These are phyloP conservation scores for Spongospora subterranea DNA, from an alignment of 208 protist species.

Conservation along the genomic window DNA sequence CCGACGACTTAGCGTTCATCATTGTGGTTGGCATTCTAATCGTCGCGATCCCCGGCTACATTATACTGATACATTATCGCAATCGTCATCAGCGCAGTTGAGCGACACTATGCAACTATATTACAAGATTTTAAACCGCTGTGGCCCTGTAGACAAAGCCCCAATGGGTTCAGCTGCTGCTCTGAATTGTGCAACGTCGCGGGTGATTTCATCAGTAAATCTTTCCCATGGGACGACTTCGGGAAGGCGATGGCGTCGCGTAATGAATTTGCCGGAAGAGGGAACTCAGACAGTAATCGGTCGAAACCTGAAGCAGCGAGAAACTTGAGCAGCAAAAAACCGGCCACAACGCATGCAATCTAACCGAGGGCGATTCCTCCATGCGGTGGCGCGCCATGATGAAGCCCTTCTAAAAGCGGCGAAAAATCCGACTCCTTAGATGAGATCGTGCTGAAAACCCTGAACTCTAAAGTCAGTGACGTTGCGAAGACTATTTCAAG, in stretches of 20 bases:
- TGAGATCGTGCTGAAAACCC: neutral
- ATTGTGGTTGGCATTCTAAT: no score
- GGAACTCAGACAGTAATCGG: conserved; percentile 71
- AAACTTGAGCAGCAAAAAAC: neutral
- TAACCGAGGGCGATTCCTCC: conserved; percentile 69
- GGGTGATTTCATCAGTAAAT: conserved; percentile 71
- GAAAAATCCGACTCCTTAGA: conserved; percentile 66
- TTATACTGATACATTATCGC: no score
- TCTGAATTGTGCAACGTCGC: neutral
- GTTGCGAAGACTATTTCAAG: neutral
- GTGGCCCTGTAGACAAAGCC: no score
- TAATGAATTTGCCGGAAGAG: conserved; percentile 58
- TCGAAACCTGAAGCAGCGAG: conserved; percentile 72
- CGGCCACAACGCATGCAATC: neutral
- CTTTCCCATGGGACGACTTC: conserved; percentile 76
- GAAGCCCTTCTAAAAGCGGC: conserved; percentile 72
- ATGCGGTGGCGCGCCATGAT: conserved; percentile 77
- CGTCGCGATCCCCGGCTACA: no score
- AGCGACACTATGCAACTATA: no score
- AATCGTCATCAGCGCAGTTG: no score
- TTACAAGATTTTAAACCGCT: no score
- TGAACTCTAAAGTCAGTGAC: neutral
- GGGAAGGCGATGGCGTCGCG: conserved; percentile 85
- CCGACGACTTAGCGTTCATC: no score
- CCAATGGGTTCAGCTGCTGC: no score